A percentile compares a stretch with the other conserved stretches of the same genome.
Evolutionary conservation across 345 rosid species (phyloP).

Genomic region (Eucalyptus virginea): DNA sequence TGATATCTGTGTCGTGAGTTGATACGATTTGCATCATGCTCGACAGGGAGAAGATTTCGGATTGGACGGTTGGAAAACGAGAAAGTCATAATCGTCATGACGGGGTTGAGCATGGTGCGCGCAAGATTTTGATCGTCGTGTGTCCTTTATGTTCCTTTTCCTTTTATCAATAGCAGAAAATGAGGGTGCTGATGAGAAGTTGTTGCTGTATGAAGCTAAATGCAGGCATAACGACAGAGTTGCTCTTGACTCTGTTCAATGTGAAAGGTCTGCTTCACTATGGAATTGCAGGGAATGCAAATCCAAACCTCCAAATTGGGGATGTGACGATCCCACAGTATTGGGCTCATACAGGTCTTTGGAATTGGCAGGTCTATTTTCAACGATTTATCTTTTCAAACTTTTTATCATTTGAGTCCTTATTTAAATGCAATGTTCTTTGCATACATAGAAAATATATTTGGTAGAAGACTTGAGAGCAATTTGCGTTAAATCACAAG

Average conservation of each 20-base stretch:
- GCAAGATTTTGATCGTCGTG: not conserved
- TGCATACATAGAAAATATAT: not conserved
- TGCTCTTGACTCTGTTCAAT: slow-evolving; percentile 38
- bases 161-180: not conserved
- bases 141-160: not conserved
- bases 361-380: slow-evolving; percentile 62
- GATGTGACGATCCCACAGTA: slow-evolving; percentile 45
- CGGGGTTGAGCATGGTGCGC: slow-evolving; percentile 60
- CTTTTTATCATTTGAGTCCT: not conserved
- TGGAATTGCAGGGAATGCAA: slow-evolving; percentile 74
- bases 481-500: not conserved
- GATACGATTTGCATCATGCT: not conserved
- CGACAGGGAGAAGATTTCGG: slow-evolving; percentile 55
- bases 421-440: not conserved
- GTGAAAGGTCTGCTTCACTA: slow-evolving; percentile 59
- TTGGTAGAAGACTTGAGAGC: not conserved
- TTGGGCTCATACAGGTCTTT: slow-evolving; percentile 77
- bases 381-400: not conserved
- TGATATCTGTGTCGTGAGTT: not conserved
- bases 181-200: not conserved
- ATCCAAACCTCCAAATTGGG: slow-evolving; percentile 45
- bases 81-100: slow-evolving; percentile 46
- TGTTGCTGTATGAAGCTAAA: slow-evolving; percentile 26
- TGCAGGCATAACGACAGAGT: slow-evolving; percentile 51
- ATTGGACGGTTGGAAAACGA: slow-evolving; percentile 27